A percentile compares a stretch with the other conserved stretches of the same genome.
Evolutionary conservation across 768 basidiomycete species (phyloP).

Genomic region (Hydnum rufescens): DNA sequence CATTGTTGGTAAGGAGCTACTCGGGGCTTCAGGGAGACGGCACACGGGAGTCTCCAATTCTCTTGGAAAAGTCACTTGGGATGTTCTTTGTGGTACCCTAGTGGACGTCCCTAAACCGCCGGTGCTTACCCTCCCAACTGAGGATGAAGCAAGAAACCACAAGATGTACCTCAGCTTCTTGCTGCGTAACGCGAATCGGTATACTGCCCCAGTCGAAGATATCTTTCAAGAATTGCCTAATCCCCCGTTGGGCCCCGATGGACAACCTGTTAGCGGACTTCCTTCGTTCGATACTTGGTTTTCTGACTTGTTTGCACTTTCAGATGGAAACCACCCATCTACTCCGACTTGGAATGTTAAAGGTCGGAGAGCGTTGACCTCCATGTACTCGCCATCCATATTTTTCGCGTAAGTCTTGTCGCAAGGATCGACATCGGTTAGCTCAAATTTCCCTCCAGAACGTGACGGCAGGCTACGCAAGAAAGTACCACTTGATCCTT

Average conservation of each 20-base stretch:
- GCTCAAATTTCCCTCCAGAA: conserved; percentile 21
- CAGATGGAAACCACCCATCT: conserved; percentile 22
- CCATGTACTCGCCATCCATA: conserved; percentile 56
- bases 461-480: conserved; percentile 28
- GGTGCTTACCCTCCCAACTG: conserved; percentile 18
- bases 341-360: conserved; percentile 47
- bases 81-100: conserved; percentile 53
- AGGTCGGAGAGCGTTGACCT: conserved; percentile 62
- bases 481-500: conserved; percentile 50
- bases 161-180: conserved; percentile 49
- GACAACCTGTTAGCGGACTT: not conserved
- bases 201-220: conserved; percentile 38
- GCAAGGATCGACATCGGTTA: not conserved
- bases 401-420: conserved; percentile 36
- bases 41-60: conserved; percentile 27
- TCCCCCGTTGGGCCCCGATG: not conserved
- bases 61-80: conserved; percentile 72
- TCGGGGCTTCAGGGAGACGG: no score
- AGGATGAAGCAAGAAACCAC: conserved; percentile 29
- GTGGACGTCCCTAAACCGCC: conserved; percentile 62
- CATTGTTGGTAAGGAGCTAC: conserved; percentile 70
- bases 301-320: not conserved
- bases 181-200: conserved; percentile 37
- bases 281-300: no score
- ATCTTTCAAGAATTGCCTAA: conserved; percentile 25